phyloP scores from a whole-genome alignment of 2,329 filamentous ascomycete genomes.

The Fusarium subtropicale region DNA sequence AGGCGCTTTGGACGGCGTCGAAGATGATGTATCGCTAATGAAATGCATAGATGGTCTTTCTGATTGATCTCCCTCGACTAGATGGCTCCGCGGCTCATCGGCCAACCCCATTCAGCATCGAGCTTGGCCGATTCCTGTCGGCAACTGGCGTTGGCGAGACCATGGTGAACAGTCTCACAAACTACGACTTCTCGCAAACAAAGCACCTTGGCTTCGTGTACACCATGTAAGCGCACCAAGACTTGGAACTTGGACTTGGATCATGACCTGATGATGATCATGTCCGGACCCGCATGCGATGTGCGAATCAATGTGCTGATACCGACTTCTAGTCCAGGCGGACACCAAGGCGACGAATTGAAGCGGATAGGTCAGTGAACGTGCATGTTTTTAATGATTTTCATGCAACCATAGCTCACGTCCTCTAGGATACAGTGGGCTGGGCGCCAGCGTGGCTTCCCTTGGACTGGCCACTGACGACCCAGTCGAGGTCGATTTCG shows the following conservation, averaged over 20 bases:
- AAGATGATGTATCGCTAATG: slow-evolving; percentile 37
- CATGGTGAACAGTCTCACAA: slow-evolving; percentile 74
- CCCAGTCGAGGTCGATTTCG: slow-evolving; percentile 76
- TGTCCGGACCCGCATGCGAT: slow-evolving; percentile 12
- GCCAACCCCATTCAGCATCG: slow-evolving; percentile 70
- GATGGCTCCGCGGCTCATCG: slow-evolving; percentile 48
- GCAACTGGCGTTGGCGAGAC: slow-evolving; percentile 73
- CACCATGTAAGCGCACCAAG: slow-evolving; percentile 71
- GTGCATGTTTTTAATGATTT: slow-evolving; percentile 17
- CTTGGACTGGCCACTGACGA: slow-evolving; percentile 69
- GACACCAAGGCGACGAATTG: slow-evolving; percentile 48
- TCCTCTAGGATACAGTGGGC: slow-evolving; percentile 74
- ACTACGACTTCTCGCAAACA: slow-evolving; percentile 86
- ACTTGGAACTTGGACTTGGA: slow-evolving; percentile 3
- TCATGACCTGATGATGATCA: slow-evolving; percentile 12
- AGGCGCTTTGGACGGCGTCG: slow-evolving; percentile 26
- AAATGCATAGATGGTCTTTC: slow-evolving; percentile 74
- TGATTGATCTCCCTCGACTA: slow-evolving; percentile 87
- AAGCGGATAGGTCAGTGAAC: slow-evolving; percentile 49
- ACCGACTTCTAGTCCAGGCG: slow-evolving; percentile 50
- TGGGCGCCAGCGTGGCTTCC: slow-evolving; percentile 73
- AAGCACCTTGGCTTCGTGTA: slow-evolving; percentile 82
- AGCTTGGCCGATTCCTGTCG: slow-evolving; percentile 76
- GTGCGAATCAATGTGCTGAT: slow-evolving; percentile 29
- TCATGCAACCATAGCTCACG: slow-evolving; percentile 41